These are phyloP conservation scores for Sphaerulina musiva DNA, from an alignment of 2,329 filamentous ascomycete species.

Conservation along the genomic window DNA sequence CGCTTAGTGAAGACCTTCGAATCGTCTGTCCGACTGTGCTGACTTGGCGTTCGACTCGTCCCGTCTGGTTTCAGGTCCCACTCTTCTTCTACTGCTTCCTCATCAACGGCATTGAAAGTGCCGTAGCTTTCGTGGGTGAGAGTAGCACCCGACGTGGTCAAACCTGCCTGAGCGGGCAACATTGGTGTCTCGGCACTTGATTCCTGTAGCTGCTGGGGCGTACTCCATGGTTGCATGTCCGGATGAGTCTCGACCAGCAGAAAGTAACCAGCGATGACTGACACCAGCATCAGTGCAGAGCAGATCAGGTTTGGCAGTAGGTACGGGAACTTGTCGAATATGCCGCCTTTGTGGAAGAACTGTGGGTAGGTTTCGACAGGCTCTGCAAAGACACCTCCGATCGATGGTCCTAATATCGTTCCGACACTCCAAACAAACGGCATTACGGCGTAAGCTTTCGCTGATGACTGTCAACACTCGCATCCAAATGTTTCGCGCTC, in stretches of 20 bases:
- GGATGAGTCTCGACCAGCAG: constrained; percentile 86
- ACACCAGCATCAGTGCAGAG: constrained; percentile 65
- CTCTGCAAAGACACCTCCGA: constrained; percentile 79
- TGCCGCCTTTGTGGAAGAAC: constrained; percentile 57
- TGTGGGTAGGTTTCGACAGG: constrained; percentile 68
- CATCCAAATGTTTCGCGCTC: neutral
- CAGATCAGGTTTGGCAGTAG: constrained; percentile 85
- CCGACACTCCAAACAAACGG: constrained; percentile 90
- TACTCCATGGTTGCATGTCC: constrained; percentile 58
- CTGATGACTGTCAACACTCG: constrained; percentile 38
- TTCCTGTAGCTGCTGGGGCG: constrained; percentile 35
- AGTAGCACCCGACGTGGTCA: constrained; percentile 64
- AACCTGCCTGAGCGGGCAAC: constrained; percentile 58
- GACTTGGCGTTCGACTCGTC: constrained; percentile 30
- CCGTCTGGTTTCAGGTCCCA: constrained; percentile 50
- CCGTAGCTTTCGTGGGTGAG: constrained; percentile 61
- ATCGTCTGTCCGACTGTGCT: constrained; percentile 27
- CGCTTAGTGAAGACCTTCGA: constrained; percentile 53
- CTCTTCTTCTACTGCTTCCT: constrained; percentile 46
- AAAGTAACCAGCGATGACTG: constrained; percentile 72
- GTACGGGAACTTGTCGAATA: constrained; percentile 78
- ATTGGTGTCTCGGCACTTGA: constrained; percentile 62
- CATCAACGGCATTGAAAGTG: constrained; percentile 42
- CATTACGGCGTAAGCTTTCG: constrained; percentile 83
- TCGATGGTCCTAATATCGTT: constrained; percentile 79